These are phyloP conservation scores for Leishmania amazonensis DNA, from an alignment of 208 protist species.

Conservation along the genomic window DNA sequence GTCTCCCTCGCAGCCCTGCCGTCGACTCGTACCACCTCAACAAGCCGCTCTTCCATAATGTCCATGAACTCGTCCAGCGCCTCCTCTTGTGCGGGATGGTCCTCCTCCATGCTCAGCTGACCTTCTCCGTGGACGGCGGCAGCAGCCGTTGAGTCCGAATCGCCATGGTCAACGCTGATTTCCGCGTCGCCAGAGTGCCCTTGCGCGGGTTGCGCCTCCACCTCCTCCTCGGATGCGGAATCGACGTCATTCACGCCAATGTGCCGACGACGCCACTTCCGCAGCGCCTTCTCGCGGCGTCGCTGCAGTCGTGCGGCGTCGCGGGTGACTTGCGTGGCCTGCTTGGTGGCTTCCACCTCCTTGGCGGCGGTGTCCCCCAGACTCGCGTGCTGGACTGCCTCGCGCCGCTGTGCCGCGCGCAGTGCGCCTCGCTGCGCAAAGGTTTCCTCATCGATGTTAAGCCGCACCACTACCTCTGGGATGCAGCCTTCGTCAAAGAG, in stretches of 20 bases:
- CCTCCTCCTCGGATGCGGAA: slow-evolving; percentile 13
- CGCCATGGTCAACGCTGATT: neutral
- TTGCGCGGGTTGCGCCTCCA: slow-evolving; percentile 12
- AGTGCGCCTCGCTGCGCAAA: slow-evolving; percentile 38
- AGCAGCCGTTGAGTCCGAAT: slow-evolving; percentile 32
- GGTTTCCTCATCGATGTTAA: slow-evolving; percentile 60
- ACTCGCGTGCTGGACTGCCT: slow-evolving; percentile 7
- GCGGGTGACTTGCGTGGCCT: slow-evolving; percentile 19
- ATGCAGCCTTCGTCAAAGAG: slow-evolving; percentile 68
- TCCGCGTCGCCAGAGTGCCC: slow-evolving; percentile 4
- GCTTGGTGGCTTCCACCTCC: slow-evolving; percentile 5
- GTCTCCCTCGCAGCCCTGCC: slow-evolving; percentile 61
- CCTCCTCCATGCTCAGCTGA: slow-evolving; percentile 12
- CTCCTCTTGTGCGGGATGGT: slow-evolving; percentile 39
- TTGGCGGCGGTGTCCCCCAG: neutral
- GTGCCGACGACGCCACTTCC: slow-evolving; percentile 88
- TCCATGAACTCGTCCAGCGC: slow-evolving; percentile 77
- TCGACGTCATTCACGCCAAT: slow-evolving; percentile 82
- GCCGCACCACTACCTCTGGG: slow-evolving; percentile 74
- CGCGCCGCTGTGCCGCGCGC: slow-evolving; percentile 13
- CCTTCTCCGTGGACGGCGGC: neutral
- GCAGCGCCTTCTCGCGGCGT: slow-evolving; percentile 57
- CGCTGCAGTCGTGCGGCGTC: slow-evolving; percentile 28
- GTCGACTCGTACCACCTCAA: slow-evolving; percentile 58
- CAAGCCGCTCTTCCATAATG: slow-evolving; percentile 53